Evolutionary conservation across 768 basidiomycete species (phyloP).

Genomic region (Tricholoma flavovirens): DNA sequence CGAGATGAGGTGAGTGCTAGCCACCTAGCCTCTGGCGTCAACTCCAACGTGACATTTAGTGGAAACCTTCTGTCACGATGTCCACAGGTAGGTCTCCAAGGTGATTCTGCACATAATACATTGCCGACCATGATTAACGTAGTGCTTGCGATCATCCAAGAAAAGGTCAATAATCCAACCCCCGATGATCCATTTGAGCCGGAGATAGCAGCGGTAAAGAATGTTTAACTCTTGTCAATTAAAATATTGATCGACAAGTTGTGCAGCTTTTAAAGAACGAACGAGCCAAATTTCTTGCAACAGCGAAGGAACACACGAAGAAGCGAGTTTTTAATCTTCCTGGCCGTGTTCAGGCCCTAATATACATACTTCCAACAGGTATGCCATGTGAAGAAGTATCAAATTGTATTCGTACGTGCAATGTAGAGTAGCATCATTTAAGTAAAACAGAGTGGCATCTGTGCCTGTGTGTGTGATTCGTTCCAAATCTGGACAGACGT

Average conservation of each 20-base stretch:
- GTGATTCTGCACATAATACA: background rate
- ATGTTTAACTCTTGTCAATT: background rate
- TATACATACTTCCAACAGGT: constrained; percentile 8
- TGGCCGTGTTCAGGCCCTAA: constrained; percentile 2
- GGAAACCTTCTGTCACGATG: constrained; percentile 79
- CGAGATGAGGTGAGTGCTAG: constrained; percentile 64
- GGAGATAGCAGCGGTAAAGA: constrained; percentile 73
- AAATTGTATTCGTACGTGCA: constrained; percentile 1
- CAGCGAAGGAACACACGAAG: constrained; percentile 82
- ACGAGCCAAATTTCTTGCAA: constrained; percentile 63
- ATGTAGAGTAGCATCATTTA: background rate
- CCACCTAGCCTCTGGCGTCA: constrained; percentile 1
- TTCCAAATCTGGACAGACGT: background rate
- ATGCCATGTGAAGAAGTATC: constrained; percentile 20
- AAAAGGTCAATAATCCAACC: constrained; percentile 85
- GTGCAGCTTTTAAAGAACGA: constrained; percentile 71
- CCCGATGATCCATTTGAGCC: constrained; percentile 87
- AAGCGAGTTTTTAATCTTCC: constrained; percentile 44
- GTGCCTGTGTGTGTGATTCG: constrained; percentile 3
- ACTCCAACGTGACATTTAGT: constrained; percentile 36
- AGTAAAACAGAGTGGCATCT: background rate
- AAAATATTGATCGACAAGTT: background rate
- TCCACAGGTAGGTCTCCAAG: constrained; percentile 49
- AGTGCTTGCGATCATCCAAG: constrained; percentile 76
- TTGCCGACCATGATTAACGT: background rate